phyloP scores from a whole-genome alignment of 441 rosid genomes.

The Pelargonium myrrhifolium region DNA sequence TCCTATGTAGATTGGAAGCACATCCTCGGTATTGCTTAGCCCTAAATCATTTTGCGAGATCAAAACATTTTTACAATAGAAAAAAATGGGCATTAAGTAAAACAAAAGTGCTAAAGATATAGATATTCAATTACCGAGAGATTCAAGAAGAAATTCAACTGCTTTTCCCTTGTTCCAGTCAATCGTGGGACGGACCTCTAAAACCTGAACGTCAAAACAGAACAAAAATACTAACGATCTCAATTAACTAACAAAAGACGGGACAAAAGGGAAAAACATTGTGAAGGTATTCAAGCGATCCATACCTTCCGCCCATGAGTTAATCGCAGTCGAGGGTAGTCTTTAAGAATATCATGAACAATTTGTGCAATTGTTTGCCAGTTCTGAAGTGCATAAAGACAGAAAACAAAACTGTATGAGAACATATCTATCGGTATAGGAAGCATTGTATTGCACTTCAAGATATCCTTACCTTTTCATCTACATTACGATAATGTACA shows the following conservation, averaged over 20 bases:
- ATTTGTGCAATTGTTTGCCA: conserved; percentile 81
- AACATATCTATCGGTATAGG: background rate
- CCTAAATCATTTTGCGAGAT: conserved; percentile 31
- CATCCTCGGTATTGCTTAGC: conserved; percentile 41
- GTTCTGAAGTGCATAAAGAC: conserved; percentile 32
- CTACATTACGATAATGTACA: conserved; percentile 97
- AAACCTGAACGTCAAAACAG: conserved; percentile 41
- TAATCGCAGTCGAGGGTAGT: conserved; percentile 65
- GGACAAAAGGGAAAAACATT: background rate
- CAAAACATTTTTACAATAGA: background rate
- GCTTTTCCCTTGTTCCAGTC: conserved; percentile 97
- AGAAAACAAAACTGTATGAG: background rate
- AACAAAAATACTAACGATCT: background rate
- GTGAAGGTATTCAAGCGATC: too few relatives aligned
- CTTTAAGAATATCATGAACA: conserved; percentile 71
- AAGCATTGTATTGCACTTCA: background rate
- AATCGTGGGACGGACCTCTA: conserved; percentile 86
- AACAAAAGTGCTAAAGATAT: background rate
- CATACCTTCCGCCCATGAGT: conserved; percentile 96
- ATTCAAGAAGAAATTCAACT: conserved; percentile 73
- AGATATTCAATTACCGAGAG: conserved; percentile 48
- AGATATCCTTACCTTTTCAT: conserved; percentile 51
- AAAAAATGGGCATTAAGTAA: too few relatives aligned
- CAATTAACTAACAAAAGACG: background rate
- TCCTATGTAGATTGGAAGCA: conserved; percentile 78